These are phyloP conservation scores for Volvox africanus DNA, from an alignment of 139 green algal species.

Conservation along the genomic window DNA sequence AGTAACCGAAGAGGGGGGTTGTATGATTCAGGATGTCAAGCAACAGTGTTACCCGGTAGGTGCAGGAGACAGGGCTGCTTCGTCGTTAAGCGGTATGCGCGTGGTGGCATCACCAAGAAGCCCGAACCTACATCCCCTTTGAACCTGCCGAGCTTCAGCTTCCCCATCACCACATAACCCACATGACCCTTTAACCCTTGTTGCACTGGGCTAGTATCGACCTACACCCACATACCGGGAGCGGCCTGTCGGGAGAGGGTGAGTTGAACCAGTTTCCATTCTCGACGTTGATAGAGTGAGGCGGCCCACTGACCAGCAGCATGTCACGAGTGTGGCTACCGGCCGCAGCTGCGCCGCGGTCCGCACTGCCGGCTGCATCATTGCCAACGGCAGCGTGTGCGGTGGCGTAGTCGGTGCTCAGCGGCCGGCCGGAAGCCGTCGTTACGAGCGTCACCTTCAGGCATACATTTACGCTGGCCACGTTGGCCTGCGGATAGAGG, in stretches of 20 bases:
- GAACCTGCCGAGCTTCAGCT: too few relatives aligned
- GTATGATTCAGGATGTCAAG: too few relatives aligned
- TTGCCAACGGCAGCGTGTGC: not conserved
- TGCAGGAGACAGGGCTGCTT: too few relatives aligned
- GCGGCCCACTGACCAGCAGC: not conserved
- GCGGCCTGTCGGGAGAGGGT: not conserved
- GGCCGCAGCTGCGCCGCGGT: not conserved
- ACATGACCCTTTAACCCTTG: too few relatives aligned
- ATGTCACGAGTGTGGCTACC: not conserved
- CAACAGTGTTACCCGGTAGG: too few relatives aligned
- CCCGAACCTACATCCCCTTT: too few relatives aligned
- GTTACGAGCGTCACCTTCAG: not conserved
- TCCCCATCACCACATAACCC: too few relatives aligned
- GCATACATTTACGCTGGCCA: not conserved
- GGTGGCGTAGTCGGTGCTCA: not conserved
- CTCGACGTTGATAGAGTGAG: not conserved
- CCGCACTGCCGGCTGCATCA: not conserved
- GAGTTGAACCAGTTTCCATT: not conserved
- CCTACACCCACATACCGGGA: not conserved
- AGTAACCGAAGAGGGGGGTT: not conserved
- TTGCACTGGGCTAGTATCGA: too few relatives aligned
- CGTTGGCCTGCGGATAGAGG: not conserved
- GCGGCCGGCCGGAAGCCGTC: not conserved
- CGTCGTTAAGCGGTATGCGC: too few relatives aligned
- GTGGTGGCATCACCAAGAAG: too few relatives aligned